Evolutionary conservation across 2,329 filamentous ascomycete species (phyloP), one percentile per base, ranked within the genome.

Genomic region (Lachnellula hyalina): DNA sequence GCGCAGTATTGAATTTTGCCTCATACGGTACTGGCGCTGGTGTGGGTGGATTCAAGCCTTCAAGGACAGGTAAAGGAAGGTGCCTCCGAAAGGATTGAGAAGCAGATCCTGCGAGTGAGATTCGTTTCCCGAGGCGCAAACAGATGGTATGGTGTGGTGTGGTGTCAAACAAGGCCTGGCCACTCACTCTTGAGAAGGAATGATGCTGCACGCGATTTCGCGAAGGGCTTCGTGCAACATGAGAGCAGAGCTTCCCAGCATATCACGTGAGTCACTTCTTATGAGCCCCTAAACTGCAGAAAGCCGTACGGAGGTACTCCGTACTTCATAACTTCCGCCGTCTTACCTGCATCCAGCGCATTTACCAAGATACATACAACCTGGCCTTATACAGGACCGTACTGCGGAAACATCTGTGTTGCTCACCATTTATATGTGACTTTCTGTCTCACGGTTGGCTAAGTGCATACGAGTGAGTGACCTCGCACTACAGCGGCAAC

Each of bases 81-180:
- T 14, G 3, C 23, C 21, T 32, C 44, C 44, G 12, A 48, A 47
- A 54, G 52, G 52, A 54, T 42, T 14, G 19, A 51, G 48, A 47
- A 40, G 53, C 36, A 47, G 53, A 51, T 55, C 48, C 53, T 55
- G 48, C 48, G 34, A 36, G 47, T 54, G 47, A 53, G 51, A 53
- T 53, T 49, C 51, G 28, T 46, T 49, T 38, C 38, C 44, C 44
- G 36, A 48, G 51, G 46, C 45, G 32, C 34, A 38, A 41, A 48
- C 36, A 17, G 8, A 28, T 28, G 7, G 28, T 8, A 28, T 28
- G 7, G 28, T 8, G 8, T 28, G 28, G 28, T 28, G 36, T 38
- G 14, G 36, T 38, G n/a, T 38, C 36, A 38, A 38, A 38, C 36
- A 17, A 38, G 36, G n/a, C n/a, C 36, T 38, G 28, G 28, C 28